phyloP scores from a whole-genome alignment of 2,329 filamentous ascomycete genomes.

The Cadophora malorum region DNA sequence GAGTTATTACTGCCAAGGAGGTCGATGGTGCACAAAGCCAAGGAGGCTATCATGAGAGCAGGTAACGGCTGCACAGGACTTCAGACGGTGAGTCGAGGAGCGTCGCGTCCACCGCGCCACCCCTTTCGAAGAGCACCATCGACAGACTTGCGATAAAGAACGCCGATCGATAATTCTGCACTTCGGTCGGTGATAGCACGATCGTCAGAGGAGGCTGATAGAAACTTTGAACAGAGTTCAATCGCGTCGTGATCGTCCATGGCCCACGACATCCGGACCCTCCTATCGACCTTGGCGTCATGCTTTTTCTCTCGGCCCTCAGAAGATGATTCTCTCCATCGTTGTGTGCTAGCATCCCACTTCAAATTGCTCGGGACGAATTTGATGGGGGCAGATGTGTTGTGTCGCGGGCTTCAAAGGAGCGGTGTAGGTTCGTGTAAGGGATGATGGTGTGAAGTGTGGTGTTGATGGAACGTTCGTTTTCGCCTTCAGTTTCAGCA shows the following conservation, averaged over 20 bases:
- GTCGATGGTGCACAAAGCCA: constrained; percentile 1
- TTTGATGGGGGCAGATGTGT: neutral
- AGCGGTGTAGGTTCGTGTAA: constrained; percentile 8
- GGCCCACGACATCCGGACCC: constrained; percentile 1
- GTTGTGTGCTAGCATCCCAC: too few species aligned
- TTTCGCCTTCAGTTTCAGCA: neutral
- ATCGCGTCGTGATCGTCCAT: constrained; percentile 1
- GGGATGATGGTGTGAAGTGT: constrained; percentile 3
- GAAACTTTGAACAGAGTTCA: neutral
- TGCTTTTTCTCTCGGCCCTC: constrained; percentile 8
- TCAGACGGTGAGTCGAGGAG: neutral
- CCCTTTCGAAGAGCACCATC: neutral
- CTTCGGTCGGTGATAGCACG: neutral
- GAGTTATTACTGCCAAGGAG: neutral
- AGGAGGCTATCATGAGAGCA: neutral
- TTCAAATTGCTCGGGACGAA: neutral
- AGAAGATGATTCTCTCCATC: neutral
- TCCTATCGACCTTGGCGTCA: constrained; percentile 3
- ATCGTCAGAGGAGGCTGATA: constrained; percentile 7
- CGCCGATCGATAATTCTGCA: neutral
- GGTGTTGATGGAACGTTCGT: neutral
- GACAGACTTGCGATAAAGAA: neutral
- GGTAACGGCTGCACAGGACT: neutral
- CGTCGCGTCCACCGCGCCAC: neutral
- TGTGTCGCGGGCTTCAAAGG: neutral